Conservation (phyloP, 1,284 basidiomycete genomes). For the Spongispora temasekensis region DNA sequence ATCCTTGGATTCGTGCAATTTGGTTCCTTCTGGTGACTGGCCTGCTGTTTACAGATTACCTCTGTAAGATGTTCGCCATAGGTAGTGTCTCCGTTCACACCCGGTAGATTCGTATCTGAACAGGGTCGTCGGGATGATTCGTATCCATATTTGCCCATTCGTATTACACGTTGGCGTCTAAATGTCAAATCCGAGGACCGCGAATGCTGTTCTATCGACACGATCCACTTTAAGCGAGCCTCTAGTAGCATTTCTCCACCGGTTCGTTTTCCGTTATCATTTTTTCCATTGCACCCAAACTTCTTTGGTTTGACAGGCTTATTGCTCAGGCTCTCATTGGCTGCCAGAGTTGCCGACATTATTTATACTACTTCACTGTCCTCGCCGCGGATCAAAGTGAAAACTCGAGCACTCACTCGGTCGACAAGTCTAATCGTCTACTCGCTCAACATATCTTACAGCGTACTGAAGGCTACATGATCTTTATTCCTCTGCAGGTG, state of each 20-base stretch:
- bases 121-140: neutral
- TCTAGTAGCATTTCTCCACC: neutral
- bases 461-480: neutral
- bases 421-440: too few species aligned
- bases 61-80: too few species aligned
- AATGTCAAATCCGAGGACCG: slow-evolving; percentile 3
- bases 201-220: neutral
- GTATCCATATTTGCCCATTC: neutral
- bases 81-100: too few species aligned
- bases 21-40: too few species aligned
- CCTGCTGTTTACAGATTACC: too few species aligned
- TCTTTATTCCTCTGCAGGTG: neutral
- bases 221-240: neutral
- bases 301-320: too few species aligned
- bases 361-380: neutral
- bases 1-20: too few species aligned
- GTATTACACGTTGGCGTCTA: neutral
- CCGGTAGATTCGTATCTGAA: neutral
- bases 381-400: neutral
- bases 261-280: too few species aligned
- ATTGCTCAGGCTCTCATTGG: too few species aligned
- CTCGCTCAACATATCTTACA: too few species aligned
- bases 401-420: neutral
- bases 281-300: too few species aligned
- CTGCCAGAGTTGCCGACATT: neutral